Base-by-base conservation (phyloP, 75 land plant genomes). In the Cupressus sempervirens region DNA sequence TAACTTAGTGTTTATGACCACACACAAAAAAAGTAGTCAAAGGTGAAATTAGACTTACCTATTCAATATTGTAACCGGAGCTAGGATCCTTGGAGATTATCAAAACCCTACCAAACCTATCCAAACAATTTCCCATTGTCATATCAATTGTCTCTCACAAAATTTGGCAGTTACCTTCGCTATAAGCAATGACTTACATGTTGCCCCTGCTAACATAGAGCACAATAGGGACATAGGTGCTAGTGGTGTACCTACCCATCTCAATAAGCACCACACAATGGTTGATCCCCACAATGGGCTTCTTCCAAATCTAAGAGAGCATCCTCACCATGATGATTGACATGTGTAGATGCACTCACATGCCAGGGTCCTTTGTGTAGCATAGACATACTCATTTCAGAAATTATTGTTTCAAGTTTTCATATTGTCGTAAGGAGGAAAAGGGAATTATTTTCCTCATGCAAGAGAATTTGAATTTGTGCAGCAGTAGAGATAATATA, bases 101-200 rank as follows among this genome's bases (percentile, higher is more conserved):
- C 0, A 96, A 89, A 85, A 96, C 98, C 87, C 98, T 89, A 1
- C 93, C 98, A 86, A 96, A 96, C 30, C 98, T 85, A 82, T 96
- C 98, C 86, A 96, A 88, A 89, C 98, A 96, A 86, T 96, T 96
- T 14, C 98, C 98, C 35, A 96, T 92, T 65, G 98, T 94, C 65
- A 94, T 96, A 89, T 96, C 98, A 53, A 96, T 94, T 13, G 98
- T 96, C 88, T 96, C 98, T 13, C 98, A 96, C 82, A 96, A 96
- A 32, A 96, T 95, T 50, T 96, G 84, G 80, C 94, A 96, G 54
- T 92, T 74, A 36, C 96, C 98, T 84, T 96, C 94, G 67, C 96
- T 94, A 83, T 94, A 96, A 6, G 98, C 96, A 87, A 96, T 96
- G 7, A 96, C 98, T 88, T 96, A 96, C 0, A 96, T 96, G 73